These are phyloP conservation scores for Tylopilus sp. DNA, from an alignment of 1,284 basidiomycete species.

Conservation along the genomic window DNA sequence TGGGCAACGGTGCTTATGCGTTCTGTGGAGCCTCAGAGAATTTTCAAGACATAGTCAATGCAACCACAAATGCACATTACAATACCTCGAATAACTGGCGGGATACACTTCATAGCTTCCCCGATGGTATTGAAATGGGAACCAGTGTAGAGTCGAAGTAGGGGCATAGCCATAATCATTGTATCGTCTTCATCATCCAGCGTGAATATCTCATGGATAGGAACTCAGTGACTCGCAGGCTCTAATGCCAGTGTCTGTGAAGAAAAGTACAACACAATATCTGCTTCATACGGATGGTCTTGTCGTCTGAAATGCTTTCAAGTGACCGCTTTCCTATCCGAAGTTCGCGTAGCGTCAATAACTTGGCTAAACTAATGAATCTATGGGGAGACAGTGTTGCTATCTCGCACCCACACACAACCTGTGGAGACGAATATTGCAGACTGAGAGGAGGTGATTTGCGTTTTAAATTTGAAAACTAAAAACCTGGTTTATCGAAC, in stretches of 20 bases:
- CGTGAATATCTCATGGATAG: background rate
- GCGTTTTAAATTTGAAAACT: no score
- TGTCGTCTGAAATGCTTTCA: background rate
- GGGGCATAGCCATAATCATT: background rate
- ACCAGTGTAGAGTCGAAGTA: background rate
- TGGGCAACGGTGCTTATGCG: no score
- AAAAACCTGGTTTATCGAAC: no score
- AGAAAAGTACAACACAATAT: background rate
- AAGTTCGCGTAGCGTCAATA: background rate
- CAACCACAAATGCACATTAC: no score
- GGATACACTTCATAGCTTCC: background rate
- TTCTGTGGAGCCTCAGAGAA: background rate
- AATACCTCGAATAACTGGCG: background rate
- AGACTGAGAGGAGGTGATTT: no score
- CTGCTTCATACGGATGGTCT: background rate
- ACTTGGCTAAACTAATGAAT: no score
- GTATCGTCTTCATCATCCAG: background rate
- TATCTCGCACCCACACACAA: no score
- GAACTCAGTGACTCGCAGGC: background rate
- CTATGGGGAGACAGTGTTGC: no score
- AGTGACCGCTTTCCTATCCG: background rate
- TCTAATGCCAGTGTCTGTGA: background rate
- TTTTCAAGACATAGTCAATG: background rate
- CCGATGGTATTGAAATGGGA: background rate
- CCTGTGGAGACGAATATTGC: no score